Percentiles rank a stretch among this genome's conserved stretches.
These are phyloP conservation scores for Geranomyces variabilis DNA, from an alignment of 192 early-diverging fungal genomes.

Conservation along the genomic window DNA sequence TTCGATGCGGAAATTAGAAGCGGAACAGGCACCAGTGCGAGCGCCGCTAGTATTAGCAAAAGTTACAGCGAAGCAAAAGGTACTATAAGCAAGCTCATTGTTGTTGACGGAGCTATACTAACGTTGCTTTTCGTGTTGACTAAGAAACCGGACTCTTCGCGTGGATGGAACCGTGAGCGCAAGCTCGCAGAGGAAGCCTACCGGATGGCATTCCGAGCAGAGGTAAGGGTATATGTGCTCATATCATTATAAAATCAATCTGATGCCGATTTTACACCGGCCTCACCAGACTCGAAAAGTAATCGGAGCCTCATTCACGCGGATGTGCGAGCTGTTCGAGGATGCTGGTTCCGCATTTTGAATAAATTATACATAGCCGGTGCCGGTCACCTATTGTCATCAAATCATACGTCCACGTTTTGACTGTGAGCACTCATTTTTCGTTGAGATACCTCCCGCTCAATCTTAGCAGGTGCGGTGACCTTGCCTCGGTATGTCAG, in stretches of 20 bases:
- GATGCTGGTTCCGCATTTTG: conserved; percentile 18
- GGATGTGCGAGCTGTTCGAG: conserved; percentile 20
- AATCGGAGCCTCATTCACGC: background rate
- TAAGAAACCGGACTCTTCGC: conserved; percentile 33
- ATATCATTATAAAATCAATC: background rate
- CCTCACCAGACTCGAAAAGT: background rate
- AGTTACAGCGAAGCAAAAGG: conserved; percentile 15
- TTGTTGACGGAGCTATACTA: background rate
- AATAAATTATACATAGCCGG: no score
- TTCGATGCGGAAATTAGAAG: conserved; percentile 1
- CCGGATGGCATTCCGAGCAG: conserved; percentile 8
- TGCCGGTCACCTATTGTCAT: no score
- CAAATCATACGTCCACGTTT: no score
- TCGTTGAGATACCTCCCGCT: no score
- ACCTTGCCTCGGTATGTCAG: no score
- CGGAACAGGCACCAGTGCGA: conserved; percentile 6
- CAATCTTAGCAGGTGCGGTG: no score
- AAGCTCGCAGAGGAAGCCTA: conserved; percentile 22
- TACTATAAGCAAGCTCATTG: background rate
- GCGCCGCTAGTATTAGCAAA: conserved; percentile 25
- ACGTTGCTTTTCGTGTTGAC: background rate
- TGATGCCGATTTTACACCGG: background rate
- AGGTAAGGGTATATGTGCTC: background rate
- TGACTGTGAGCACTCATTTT: no score
- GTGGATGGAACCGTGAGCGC: conserved; percentile 29